Conservation (phyloP, 306 rosid genomes). For the Vachellia collinsii region DNA sequence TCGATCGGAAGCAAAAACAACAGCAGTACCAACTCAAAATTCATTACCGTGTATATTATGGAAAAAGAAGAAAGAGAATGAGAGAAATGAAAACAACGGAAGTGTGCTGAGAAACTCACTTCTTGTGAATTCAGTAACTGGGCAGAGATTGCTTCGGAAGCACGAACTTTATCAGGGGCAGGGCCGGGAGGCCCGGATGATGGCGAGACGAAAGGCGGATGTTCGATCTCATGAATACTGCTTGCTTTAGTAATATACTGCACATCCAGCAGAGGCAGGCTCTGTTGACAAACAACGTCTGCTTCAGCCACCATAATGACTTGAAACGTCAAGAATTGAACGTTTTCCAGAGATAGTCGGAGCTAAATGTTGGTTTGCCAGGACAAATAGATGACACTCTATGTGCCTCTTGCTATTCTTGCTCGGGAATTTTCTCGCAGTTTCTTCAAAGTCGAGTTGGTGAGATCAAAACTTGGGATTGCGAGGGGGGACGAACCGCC, state of each 20-base stretch:
- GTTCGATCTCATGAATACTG: slow-evolving; percentile 54
- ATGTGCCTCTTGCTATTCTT: slow-evolving; percentile 27
- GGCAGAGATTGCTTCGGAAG: slow-evolving; percentile 55
- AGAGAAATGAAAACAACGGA: background rate
- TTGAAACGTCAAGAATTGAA: background rate
- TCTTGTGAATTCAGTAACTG: slow-evolving; percentile 55
- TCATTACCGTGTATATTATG: background rate
- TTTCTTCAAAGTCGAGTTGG: slow-evolving; percentile 18
- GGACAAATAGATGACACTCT: background rate
- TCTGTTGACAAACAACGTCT: slow-evolving; percentile 58
- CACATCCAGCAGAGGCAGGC: slow-evolving; percentile 62
- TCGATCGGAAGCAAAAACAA: slow-evolving; percentile 30
- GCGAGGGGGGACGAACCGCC: background rate
- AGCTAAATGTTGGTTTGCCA: slow-evolving; percentile 17
- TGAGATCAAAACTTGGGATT: slow-evolving; percentile 6
- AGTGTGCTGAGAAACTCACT: slow-evolving; percentile 49
- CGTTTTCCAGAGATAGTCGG: background rate
- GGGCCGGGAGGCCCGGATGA: slow-evolving; percentile 3
- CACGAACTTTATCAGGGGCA: slow-evolving; percentile 45
- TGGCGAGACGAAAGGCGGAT: slow-evolving; percentile 35
- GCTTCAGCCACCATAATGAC: slow-evolving; percentile 79
- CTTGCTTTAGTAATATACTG: slow-evolving; percentile 52
- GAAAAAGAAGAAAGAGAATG: background rate
- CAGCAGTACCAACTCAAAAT: slow-evolving; percentile 9
- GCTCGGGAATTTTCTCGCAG: slow-evolving; percentile 49